These are phyloP conservation scores for Capsicum rhomboideum DNA, from an alignment of 257 asterid species.

Conservation along the genomic window DNA sequence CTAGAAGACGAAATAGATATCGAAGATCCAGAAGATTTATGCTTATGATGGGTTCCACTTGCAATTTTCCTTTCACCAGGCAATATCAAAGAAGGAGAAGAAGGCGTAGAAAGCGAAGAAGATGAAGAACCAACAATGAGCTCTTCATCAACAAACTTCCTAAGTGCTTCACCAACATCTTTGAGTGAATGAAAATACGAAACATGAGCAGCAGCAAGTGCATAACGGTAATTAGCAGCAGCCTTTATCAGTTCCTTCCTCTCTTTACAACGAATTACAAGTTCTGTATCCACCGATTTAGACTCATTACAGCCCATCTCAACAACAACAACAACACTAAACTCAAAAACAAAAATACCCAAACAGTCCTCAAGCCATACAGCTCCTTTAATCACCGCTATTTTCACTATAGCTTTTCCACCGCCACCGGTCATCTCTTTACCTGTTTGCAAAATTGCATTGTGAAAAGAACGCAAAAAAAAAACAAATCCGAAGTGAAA, in stretches of 20 bases:
- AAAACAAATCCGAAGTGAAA: not conserved
- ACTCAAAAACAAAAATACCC: not conserved
- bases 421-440: constrained; percentile 15
- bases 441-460: constrained; percentile 28
- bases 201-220: constrained; percentile 87
- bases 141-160: constrained; percentile 88
- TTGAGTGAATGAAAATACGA: constrained; percentile 73
- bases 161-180: constrained; percentile 85
- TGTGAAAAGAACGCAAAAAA: not conserved
- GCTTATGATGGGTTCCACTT: not conserved
- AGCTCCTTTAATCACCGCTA: not conserved
- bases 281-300: constrained; percentile 59
- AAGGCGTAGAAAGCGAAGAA: constrained; percentile 40
- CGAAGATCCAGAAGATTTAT: constrained; percentile 7
- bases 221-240: constrained; percentile 85
- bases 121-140: constrained; percentile 40
- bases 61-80: constrained; percentile 15
- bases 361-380: not conserved
- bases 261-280: constrained; percentile 83
- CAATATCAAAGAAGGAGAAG: constrained; percentile 64
- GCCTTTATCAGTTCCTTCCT: constrained; percentile 65
- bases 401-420: not conserved
- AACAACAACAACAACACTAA: not conserved
- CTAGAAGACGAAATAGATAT: constrained; percentile 3
- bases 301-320: constrained; percentile 85